Evolutionary conservation across 495 filamentous ascomycete genomes (phyloP), one percentile per base, ranked within the genome.

Genomic region (Neurospora sp.): DNA sequence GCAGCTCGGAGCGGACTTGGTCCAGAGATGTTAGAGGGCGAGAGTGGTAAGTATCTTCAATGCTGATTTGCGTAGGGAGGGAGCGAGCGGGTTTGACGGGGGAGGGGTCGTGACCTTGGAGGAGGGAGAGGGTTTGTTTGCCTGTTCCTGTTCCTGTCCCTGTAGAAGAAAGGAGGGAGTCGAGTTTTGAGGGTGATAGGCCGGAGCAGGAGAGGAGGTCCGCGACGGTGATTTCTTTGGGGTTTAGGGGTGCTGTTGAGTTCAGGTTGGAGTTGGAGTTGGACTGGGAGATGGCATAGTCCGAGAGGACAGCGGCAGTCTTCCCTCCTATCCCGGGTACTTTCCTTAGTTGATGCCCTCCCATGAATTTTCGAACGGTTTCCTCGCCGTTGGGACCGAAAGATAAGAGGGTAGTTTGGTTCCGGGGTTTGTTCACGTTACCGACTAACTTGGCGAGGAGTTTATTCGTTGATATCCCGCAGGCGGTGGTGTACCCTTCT

Each of bases 401-500:
- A 18, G 27, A 66, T 6, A 96, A 81, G 4, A 98, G 88, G 6
- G 92, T 92, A 0, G 95, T 97, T 78, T 97, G 95, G 71, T 88
- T 90, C 69, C 91, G 90, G 0, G 95, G 95, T 81, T 97, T 97
- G 78, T 97, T 88, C 54, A 91, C 82, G 82, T 89, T 93, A 23
- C 95, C 95, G 35, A 90, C 92, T 38, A 98, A 84, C 79, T 98
- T 98, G 39, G 92, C 89, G 38, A 95, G 85, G 3, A 94, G 78
- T 79, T 97, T 97, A 69, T 90, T 93, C 5, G 93, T 97, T 3
- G 93, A 90, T 4, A 97, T 89, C 11, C 95, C 95, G n/a, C 92
- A 93, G 1, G 94, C 92, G 44, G 90, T 90, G 7, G 93, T 96
- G 81, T 94, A 97, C 5, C 93, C 93, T n/a, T 92, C 84, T 59